Evolutionary conservation across 1,284 basidiomycete species (phyloP).

Genomic region (Volvariella surrecta): DNA sequence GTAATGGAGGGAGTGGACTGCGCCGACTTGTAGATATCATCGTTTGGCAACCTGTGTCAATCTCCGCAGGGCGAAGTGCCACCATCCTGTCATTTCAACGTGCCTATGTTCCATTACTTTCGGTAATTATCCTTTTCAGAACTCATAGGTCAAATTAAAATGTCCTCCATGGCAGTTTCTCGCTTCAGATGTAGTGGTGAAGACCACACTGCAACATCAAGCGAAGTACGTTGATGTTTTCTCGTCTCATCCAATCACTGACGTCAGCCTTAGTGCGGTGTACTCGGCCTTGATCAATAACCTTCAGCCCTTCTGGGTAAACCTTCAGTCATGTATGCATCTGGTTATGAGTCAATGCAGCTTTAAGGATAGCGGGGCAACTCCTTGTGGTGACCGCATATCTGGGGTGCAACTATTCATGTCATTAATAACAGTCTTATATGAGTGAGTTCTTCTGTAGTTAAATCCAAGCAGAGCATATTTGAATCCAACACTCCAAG

Average conservation of each 20-base stretch:
- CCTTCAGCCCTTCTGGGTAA: constrained; percentile 31
- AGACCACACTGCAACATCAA: constrained; percentile 44
- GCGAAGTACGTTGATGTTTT: constrained; percentile 40
- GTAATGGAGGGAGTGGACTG: no score
- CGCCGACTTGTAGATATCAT: constrained; percentile 43
- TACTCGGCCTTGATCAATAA: constrained; percentile 47
- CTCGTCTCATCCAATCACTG: constrained; percentile 6
- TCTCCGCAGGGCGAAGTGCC: constrained; percentile 23
- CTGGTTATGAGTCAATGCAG: constrained; percentile 26
- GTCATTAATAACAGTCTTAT: constrained; percentile 13
- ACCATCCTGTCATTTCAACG: constrained; percentile 50
- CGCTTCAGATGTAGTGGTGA: constrained; percentile 54
- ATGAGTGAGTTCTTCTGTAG: no score
- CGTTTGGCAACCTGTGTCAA: constrained; percentile 36
- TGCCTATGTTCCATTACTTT: constrained; percentile 47
- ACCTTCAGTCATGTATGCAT: constrained; percentile 35
- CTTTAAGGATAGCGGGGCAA: constrained; percentile 30
- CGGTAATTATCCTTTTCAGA: constrained; percentile 26
- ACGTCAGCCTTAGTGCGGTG: constrained; percentile 30
- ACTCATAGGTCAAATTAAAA: background rate
- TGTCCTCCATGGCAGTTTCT: constrained; percentile 38
- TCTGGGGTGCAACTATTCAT: constrained; percentile 37
- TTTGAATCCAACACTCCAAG: no score
- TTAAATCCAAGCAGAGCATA: no score
- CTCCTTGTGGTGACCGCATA: constrained; percentile 12